Evolutionary conservation across 2,329 filamentous ascomycete species (phyloP).

Genomic region (Coleophoma cylindrospora): DNA sequence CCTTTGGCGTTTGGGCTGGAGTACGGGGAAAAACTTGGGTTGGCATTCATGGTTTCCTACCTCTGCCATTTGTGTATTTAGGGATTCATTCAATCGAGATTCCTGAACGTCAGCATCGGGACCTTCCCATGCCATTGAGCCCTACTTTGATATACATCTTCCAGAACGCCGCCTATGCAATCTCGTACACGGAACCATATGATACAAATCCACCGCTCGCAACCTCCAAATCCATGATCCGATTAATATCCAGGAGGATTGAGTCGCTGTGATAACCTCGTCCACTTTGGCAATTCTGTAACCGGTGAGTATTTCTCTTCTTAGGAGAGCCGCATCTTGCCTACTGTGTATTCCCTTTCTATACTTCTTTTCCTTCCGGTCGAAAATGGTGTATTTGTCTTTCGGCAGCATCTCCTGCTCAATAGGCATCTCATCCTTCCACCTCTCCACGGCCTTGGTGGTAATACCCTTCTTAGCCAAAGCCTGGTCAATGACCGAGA

Average conservation of each 20-base stretch:
- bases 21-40: slow-evolving; percentile 18
- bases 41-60: not conserved
- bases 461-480: slow-evolving; percentile 68
- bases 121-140: slow-evolving; percentile 13
- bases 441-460: slow-evolving; percentile 74
- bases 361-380: slow-evolving; percentile 92
- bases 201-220: slow-evolving; percentile 12
- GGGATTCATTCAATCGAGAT: too few species aligned
- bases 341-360: slow-evolving; percentile 96
- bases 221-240: not conserved
- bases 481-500: slow-evolving; percentile 75
- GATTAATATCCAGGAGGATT: slow-evolving; percentile 86
- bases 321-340: slow-evolving; percentile 26
- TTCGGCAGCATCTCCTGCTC: slow-evolving; percentile 93
- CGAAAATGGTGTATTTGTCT: slow-evolving; percentile 98
- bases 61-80: too few species aligned
- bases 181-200: slow-evolving; percentile 12
- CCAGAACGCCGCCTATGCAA: slow-evolving; percentile 22
- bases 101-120: too few species aligned
- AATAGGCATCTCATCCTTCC: slow-evolving; percentile 94
- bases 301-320: slow-evolving; percentile 5
- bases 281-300: slow-evolving; percentile 84
- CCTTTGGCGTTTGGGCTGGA: slow-evolving; percentile 3
- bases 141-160: slow-evolving; percentile 16
- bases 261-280: slow-evolving; percentile 85